phyloP scores from a whole-genome alignment of 768 basidiomycete genomes.

The Phlebiopsis flavidoalba region DNA sequence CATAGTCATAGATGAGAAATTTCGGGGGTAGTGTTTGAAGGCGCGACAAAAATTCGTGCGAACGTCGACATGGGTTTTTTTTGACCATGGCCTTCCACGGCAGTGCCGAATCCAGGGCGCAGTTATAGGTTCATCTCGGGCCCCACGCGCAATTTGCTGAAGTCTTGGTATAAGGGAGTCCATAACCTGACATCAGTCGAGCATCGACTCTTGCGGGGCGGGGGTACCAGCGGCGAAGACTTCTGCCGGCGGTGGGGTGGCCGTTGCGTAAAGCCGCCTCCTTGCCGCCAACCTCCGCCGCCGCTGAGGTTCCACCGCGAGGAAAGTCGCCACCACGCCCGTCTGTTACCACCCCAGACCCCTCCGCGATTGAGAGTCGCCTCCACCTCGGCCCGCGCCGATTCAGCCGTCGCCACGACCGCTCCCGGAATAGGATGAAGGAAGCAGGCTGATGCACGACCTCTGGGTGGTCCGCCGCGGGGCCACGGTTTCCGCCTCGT shows the following conservation, averaged over 20 bases:
- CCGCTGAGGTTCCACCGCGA: not conserved
- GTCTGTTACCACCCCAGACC: not conserved
- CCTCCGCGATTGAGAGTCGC: conserved; percentile 14
- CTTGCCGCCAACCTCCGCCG: not conserved
- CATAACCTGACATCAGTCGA: not conserved
- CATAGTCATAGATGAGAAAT: conserved; percentile 48
- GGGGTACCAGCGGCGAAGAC: not conserved
- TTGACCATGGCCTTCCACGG: conserved; percentile 40
- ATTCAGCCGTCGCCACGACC: conserved; percentile 6
- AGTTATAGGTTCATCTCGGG: conserved; percentile 37
- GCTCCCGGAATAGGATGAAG: not conserved
- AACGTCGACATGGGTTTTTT: too few relatives aligned
- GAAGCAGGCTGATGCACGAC: not conserved
- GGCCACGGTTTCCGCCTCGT: not conserved
- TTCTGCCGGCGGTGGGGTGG: not conserved
- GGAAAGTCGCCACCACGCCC: not conserved
- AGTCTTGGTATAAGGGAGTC: not conserved
- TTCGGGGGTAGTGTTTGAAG: conserved; percentile 43
- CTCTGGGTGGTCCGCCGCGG: not conserved
- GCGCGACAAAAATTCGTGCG: conserved; percentile 62
- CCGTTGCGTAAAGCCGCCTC: not conserved
- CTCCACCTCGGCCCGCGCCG: conserved; percentile 14
- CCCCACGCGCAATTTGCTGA: not conserved
- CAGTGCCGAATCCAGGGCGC: conserved; percentile 53
- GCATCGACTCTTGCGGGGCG: not conserved